Evolutionary conservation across 108 stramenopile species (phyloP).

Genomic region (Cyclotella cryptica): DNA sequence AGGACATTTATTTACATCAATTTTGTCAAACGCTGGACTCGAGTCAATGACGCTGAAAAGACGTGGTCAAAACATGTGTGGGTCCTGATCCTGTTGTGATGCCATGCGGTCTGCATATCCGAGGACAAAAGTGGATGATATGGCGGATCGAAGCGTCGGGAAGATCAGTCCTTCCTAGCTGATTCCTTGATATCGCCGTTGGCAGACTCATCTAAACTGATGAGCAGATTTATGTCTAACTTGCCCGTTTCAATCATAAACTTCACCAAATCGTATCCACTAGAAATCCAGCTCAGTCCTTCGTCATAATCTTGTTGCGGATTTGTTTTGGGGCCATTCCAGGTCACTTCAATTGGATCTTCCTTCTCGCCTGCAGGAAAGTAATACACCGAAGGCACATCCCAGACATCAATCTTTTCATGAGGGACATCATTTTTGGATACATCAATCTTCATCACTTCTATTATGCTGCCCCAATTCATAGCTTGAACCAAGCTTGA

Average conservation of each 20-base stretch:
- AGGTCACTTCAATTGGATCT: conserved; percentile 43
- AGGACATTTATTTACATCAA: too few relatives aligned
- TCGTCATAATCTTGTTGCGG: conserved; percentile 45
- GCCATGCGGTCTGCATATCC: too few relatives aligned
- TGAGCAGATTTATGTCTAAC: conserved; percentile 45
- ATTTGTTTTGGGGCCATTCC: conserved; percentile 17
- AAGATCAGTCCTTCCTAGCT: not conserved
- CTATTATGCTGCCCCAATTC: conserved; percentile 59
- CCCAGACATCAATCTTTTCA: conserved; percentile 43
- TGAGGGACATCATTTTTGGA: conserved; percentile 60
- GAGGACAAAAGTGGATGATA: not conserved
- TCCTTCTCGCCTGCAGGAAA: conserved; percentile 55
- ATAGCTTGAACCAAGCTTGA: conserved; percentile 55
- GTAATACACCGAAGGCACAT: conserved; percentile 61
- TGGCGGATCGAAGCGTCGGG: not conserved
- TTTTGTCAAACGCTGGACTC: too few relatives aligned
- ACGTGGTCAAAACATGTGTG: too few relatives aligned
- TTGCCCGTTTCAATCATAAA: conserved; percentile 48
- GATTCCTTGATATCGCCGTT: not conserved
- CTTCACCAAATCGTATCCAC: conserved; percentile 45
- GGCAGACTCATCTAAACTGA: conserved; percentile 27
- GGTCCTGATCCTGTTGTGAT: too few relatives aligned
- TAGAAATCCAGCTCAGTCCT: conserved; percentile 43
- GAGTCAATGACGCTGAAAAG: too few relatives aligned
- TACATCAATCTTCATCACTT: conserved; percentile 66